Evolutionary conservation across 345 rosid genomes (phyloP), one percentile per base, ranked within the genome.

Genomic region (Laguncularia racemosa): DNA sequence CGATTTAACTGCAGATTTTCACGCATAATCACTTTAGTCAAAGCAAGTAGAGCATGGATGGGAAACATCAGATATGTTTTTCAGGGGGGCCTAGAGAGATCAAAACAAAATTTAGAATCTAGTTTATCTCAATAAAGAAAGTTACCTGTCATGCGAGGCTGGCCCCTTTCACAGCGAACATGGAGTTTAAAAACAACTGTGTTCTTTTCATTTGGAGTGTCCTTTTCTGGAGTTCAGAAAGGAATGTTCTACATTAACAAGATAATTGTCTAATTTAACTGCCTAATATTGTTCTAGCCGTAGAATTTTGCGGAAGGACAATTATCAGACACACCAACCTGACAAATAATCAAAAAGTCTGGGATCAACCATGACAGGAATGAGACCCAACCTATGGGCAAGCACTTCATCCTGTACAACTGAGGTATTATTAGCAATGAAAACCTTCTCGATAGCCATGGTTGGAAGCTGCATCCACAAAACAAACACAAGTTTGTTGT

Each of bases 151-250:
- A 65, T 57, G 45, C 96, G 92, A 10, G 80, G 64, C 52, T 19
- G 71, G 5, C 76, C 71, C 49, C 40, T 60, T 21, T 77, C 50
- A 72, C 97, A 93, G 33, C 28, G 64, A 50, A 59, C 88, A 78
- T 89, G 92, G 62, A 93, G 97, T 63, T 89, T 93, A 73, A 89
- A 89, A 58, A 89, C 99, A 58, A 93, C 79, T 49, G 96, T 89
- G 68, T 87, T 93, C 84, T 82, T 93, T 65, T 89, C 97, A 74
- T 85, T 89, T 33, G 91, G 75, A 45, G 69, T 77, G 70, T 87
- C 95, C 51, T 73, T 85, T 64, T 82, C 99, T 89, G 56, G 57
- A 62, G 23, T 49, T 50, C 62, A 58, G 63, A 52, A 48, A 47
- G 44, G 50, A 45, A 17, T 19, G 14, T 11, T 14, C 43, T n/a